Evolutionary conservation across 2,329 filamentous ascomycete genomes (phyloP).

Genomic region (Aphanocladium album): DNA sequence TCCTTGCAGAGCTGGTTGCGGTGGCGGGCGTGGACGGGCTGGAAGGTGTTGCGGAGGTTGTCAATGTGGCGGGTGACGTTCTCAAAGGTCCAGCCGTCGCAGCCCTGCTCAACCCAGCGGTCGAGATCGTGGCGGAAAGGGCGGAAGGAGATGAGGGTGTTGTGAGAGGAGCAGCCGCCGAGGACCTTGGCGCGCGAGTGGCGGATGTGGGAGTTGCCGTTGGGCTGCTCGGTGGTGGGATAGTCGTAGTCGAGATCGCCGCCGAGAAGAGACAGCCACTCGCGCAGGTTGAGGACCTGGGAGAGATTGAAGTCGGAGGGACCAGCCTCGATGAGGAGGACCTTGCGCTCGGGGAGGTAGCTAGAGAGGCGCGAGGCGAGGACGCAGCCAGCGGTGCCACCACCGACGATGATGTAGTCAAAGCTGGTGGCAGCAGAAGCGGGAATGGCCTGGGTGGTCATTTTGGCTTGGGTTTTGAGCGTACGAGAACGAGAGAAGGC

Average conservation of each 20-base stretch:
- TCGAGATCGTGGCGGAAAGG: constrained; percentile 85
- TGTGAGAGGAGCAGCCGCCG: constrained; percentile 89
- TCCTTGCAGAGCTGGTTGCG: constrained; percentile 88
- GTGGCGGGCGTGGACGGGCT: constrained; percentile 80
- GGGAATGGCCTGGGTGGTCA: constrained; percentile 66
- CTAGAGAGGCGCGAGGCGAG: constrained; percentile 74
- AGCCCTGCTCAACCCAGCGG: constrained; percentile 77
- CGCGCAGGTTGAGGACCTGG: constrained; percentile 76
- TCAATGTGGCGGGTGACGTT: constrained; percentile 77
- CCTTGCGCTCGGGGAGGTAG: constrained; percentile 75
- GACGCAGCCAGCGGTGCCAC: constrained; percentile 82
- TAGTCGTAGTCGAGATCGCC: constrained; percentile 91
- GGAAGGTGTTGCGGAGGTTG: constrained; percentile 83
- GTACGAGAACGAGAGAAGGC: not conserved
- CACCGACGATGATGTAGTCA: constrained; percentile 82
- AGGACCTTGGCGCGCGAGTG: constrained; percentile 91
- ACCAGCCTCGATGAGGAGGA: constrained; percentile 81
- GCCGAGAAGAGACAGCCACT: constrained; percentile 81
- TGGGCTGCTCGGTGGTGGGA: constrained; percentile 82
- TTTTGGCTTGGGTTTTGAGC: constrained; percentile 29
- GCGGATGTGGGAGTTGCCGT: constrained; percentile 85
- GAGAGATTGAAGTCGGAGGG: constrained; percentile 87
- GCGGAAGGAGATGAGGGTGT: constrained; percentile 88
- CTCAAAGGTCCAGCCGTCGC: constrained; percentile 81
- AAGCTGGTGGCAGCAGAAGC: constrained; percentile 60